A percentile compares a stretch with the other conserved stretches of the same genome.
Conservation (phyloP, 2,329 filamentous ascomycete species). For the Aspergillus terreus region DNA sequence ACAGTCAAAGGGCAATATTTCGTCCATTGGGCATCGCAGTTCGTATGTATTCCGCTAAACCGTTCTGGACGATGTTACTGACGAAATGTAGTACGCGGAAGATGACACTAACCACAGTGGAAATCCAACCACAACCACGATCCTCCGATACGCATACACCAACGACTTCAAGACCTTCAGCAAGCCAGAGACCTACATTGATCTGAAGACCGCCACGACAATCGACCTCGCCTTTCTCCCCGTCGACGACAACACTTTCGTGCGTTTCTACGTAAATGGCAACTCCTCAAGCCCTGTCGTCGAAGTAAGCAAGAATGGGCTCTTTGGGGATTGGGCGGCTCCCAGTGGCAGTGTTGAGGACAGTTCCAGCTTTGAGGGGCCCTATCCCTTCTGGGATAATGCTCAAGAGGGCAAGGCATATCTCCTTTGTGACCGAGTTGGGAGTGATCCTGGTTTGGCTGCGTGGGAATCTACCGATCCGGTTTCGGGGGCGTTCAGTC, state of each 20-base stretch:
- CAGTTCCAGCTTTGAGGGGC: constrained; percentile 10
- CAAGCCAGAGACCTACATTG: constrained; percentile 9
- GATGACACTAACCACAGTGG: constrained; percentile 8
- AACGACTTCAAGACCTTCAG: constrained; percentile 14
- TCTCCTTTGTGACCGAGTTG: constrained; percentile 9
- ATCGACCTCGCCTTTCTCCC: constrained; percentile 12
- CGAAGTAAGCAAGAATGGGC: constrained; percentile 9
- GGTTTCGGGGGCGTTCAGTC: constrained; percentile 1
- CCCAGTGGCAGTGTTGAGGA: constrained; percentile 4
- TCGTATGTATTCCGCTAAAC: not conserved
- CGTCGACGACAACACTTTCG: constrained; percentile 4
- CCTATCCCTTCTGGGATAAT: constrained; percentile 15
- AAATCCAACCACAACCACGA: constrained; percentile 2
- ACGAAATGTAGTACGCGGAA: constrained; percentile 6
- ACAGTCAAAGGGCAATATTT: constrained; percentile 9
- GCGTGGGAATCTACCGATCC: constrained; percentile 10
- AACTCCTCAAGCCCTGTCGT: constrained; percentile 2
- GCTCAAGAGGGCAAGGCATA: constrained; percentile 7
- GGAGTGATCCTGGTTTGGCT: constrained; percentile 5
- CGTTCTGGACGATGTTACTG: not conserved
- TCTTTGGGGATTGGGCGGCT: constrained; percentile 10
- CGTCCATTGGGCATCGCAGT: constrained; percentile 14
- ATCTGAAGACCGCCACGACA: not conserved
- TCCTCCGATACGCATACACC: constrained; percentile 13
- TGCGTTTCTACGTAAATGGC: constrained; percentile 12